Evolutionary conservation across 768 basidiomycete genomes (phyloP), one percentile per base, ranked within the genome.

Genomic region (Pulveroboletus sp.): DNA sequence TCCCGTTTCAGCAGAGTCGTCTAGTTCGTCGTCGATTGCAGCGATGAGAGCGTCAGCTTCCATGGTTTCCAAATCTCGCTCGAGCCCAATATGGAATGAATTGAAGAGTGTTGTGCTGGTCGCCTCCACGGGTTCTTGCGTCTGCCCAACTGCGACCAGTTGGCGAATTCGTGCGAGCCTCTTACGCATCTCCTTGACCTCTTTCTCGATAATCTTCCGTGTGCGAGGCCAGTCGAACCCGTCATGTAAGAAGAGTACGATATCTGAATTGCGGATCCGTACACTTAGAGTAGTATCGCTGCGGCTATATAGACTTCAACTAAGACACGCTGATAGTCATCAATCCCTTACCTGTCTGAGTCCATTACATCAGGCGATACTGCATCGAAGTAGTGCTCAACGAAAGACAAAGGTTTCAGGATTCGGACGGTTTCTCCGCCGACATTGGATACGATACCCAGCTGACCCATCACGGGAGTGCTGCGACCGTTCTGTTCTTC

Each of bases 201-300:
- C 86, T 31, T 89, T 83, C 63, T 94, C 90, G 47, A 99, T 93
- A 3, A 80, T 80, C 68, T 78, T 85, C 27, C 95, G 83, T 4
- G 96, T 99, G 41, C 76, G 76, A 2, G 63, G 68, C 94, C 96
- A 99, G 63, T 99, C 96, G 60, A 93, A 99, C 2, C 96, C 96
- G 49, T 93, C 91, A 62, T 96, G 89, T 4, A 99, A 76, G 44
- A 84, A 77, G 20, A 97, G 60, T 1, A 77, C 77, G 41, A 88
- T 65, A 55, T 88, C 77, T 46, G 80, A 82, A 36, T 86, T 69
- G 36, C 77, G 73, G 5, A 90, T 58, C 22, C 81, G 76, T 49
- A 87, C 59, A 24, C 71, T 76, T n/a, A 83, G 51, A 22, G 64
- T 72, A 8, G 78, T 77, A 27, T 78, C 76, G 11, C 74, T 76